Base-by-base conservation (phyloP, 2,329 filamentous ascomycete genomes). In the Diaporthe sp. region DNA sequence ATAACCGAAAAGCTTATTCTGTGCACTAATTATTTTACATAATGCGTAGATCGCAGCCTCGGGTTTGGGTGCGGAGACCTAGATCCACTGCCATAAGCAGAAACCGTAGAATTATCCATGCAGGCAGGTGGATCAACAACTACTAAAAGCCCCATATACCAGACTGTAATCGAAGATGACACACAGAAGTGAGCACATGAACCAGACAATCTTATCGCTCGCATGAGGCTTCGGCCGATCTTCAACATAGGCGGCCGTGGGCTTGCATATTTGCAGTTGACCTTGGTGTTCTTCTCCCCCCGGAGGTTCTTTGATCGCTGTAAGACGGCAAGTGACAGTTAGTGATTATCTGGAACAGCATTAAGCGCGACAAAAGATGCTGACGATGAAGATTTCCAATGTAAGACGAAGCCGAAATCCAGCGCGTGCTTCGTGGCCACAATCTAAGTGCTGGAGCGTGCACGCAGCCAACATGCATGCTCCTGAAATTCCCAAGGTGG, bases 1-100 rank as follows among this genome's bases (percentile, higher is more conserved):
- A 70, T 70, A 70, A 15, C 65, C 65, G 65, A 55, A 68, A 70
- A 70, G 65, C 65, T 70, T 70, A 28, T 70, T 34, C 13, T 1
- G 15, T 55, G 47, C 34, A 70, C 31, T 70, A 39, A 55, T 70
- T 55, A 20, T 70, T 70, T 70, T 70, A 70, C 65, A 70, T 42
- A 70, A 70, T 70, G 8, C 34, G 2, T 20, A 49, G n/a, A 53
- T 22, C 13, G 15, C 31, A 31, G 15, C 49, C 65, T 39, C 9
- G 13, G 49, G 34, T 12, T 70, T 31, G 31, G 65, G 49, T 49
- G 49, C 13, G 47, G 49, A 31, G 49, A 17, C 49, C 15, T 8
- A 13, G 12, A 39, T 53, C 22, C 6, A 8, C 10, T 28, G 6
- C n/a, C 12, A 28, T 53, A 28, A 53, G 65, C 22, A 28, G 15